Conservation (phyloP, 192 early-diverging fungal genomes). For the Coemansia sp. region DNA sequence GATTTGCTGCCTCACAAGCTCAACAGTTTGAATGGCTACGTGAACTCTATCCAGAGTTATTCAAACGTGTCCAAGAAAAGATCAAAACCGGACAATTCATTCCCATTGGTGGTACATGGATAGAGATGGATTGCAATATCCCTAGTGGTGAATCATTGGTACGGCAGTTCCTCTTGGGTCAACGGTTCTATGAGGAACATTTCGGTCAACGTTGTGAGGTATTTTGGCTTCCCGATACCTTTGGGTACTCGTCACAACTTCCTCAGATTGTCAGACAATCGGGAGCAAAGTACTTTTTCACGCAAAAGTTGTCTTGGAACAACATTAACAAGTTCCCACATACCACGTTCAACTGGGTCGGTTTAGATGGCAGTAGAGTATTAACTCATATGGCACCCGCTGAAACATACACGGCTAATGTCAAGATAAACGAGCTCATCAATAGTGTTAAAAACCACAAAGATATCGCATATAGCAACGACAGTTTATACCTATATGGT, state of each 20-base stretch:
- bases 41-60: slow-evolving; percentile 77
- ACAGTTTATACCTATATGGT: slow-evolving; percentile 88
- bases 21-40: slow-evolving; percentile 96
- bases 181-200: slow-evolving; percentile 79
- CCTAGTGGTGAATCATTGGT: slow-evolving; percentile 93
- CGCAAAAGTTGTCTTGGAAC: slow-evolving; percentile 99
- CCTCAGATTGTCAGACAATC: slow-evolving; percentile 85
- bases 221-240: slow-evolving; percentile 95
- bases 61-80: slow-evolving; percentile 68
- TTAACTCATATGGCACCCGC: slow-evolving; percentile 90
- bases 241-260: slow-evolving; percentile 88
- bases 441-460: slow-evolving; percentile 79
- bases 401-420: slow-evolving; percentile 77
- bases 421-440: slow-evolving; percentile 54
- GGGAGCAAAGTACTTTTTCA: slow-evolving; percentile 92
- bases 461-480: slow-evolving; percentile 80
- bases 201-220: slow-evolving; percentile 69
- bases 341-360: slow-evolving; percentile 94
- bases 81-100: slow-evolving; percentile 76
- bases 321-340: slow-evolving; percentile 99
- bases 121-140: slow-evolving; percentile 99
- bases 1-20: slow-evolving; percentile 92
- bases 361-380: slow-evolving; percentile 78
- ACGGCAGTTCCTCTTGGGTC: slow-evolving; percentile 92
- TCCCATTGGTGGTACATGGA: slow-evolving; percentile 94